Evolutionary conservation across 257 asterid genomes (phyloP), one percentile per base, ranked within the genome.

Genomic region (Solanum ahanhuiri): DNA sequence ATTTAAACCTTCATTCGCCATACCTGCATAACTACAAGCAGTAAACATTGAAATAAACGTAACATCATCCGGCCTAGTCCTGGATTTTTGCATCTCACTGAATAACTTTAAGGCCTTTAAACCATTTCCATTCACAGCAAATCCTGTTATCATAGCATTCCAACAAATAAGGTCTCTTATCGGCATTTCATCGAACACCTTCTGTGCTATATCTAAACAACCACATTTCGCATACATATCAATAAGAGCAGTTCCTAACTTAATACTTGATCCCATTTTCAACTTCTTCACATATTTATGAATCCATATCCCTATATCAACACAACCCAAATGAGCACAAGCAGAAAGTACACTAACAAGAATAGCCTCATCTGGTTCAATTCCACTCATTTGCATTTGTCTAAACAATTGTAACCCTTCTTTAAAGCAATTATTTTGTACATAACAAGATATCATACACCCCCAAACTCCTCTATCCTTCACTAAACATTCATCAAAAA

Each of bases 391-490:
- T 87, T 94, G 97, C 97, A 95, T 92, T 83, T 90, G 77, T 88
- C 96, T 89, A 87, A 95, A 93, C 90, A 95, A 51, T 9, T 87
- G 86, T 85, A 95, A 67, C 3, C 97, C 98, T 90, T 93, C 98
- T 86, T 93, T 94, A n/a, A 93, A 95, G 86, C 95, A 91, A 87
- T 90, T 91, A 85, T 93, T 93, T 25, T 93, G 98, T 72, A 93
- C 97, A 91, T 93, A 93, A 82, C 97, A 94, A 35, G 95, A 93
- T 60, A 93, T 88, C 97, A 95, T 94, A 79, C 95, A 91, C 31
- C 98, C 96, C 97, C 97, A 95, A 25, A 92, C 76, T 31, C 95
- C 95, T 85, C 90, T 91, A 90, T 95, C 98, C 89, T 91, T 95
- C 39, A 91, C 79, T 10, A 86, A 91, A 85, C 93, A 93, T 83